Evolutionary conservation across 2,329 filamentous ascomycete genomes (phyloP).

Genomic region (Neonectria coccinea): DNA sequence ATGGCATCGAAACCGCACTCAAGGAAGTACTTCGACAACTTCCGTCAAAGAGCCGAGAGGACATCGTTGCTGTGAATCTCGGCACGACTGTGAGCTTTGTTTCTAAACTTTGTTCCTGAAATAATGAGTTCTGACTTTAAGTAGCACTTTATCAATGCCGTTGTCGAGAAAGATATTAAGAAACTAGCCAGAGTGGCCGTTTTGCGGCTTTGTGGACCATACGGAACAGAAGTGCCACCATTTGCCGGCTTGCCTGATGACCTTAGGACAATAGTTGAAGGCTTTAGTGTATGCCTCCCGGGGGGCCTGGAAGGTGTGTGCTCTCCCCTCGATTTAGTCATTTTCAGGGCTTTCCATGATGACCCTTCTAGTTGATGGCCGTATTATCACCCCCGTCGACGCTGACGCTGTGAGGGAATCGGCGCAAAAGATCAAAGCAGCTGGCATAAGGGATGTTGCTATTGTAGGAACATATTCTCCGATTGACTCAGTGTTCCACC

Average conservation of each 20-base stretch:
- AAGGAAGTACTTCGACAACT: not conserved
- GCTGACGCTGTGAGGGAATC: not conserved
- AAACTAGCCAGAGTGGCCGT: constrained; percentile 57
- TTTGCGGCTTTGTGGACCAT: constrained; percentile 56
- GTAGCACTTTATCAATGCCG: constrained; percentile 59
- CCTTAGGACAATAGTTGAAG: constrained; percentile 53
- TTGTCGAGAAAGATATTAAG: constrained; percentile 56
- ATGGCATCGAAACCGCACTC: constrained; percentile 16
- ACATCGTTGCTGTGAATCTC: constrained; percentile 21
- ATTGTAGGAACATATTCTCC: constrained; percentile 18
- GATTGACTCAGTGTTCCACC: constrained; percentile 8
- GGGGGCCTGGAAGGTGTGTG: constrained; percentile 54
- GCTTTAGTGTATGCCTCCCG: constrained; percentile 53
- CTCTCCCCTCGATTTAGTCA: constrained; percentile 35
- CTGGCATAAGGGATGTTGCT: constrained; percentile 20
- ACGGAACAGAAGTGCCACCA: constrained; percentile 54
- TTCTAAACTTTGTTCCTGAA: not conserved
- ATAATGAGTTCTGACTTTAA: not conserved
- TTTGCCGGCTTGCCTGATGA: constrained; percentile 57
- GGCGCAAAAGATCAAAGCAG: constrained; percentile 6
- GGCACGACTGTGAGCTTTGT: constrained; percentile 17
- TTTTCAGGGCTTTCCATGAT: not conserved
- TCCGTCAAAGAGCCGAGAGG: not conserved
- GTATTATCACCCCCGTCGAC: constrained; percentile 10
- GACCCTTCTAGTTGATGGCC: constrained; percentile 10